Evolutionary conservation across 306 rosid species (phyloP), one percentile per base, ranked within the genome.

Genomic region (Vigna hirtella): DNA sequence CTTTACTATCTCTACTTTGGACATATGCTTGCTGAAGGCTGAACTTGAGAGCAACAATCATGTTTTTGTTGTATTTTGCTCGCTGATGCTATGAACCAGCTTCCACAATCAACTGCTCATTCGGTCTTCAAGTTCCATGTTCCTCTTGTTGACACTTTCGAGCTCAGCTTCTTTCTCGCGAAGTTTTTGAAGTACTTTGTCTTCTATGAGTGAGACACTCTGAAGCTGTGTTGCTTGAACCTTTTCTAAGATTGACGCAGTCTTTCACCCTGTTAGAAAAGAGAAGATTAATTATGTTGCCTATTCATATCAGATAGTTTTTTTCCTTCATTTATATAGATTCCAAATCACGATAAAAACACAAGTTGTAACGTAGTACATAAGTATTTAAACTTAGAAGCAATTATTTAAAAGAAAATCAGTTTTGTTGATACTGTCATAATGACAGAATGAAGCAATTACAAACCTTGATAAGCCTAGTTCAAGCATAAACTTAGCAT

Each of bases 171-270:
- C 20, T 20, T 20, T 20, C 1, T 0, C 20, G 20, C 20, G 20
- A 20, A 20, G 20, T 20, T 20, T 20, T 20, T 85, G 86, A 49
- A 88, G 78, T 47, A 91, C 86, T 13, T 73, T 90, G 74, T 88
- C 88, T 75, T 92, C 95, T 12, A 92, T 84, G 38, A 81, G 15
- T 1, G 91, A 89, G 75, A 90, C 49, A 16, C 88, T 85, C 51
- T 82, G 86, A 58, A 92, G 84, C 57, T 92, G 92, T 59, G 91
- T 49, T 20, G 92, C 84, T 81, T 90, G 95, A 79, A 94, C 87
- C 89, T 92, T 92, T 72, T 89, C 95, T 67, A 92, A 64, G 81
- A 40, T 76, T 87, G 90, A 77, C 91, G 82, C 83, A 94, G 76
- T 57, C 83, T 81, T 12, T 90, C 97, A 43, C 91, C 91, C 98